Percentiles rank a stretch among this genome's conserved stretches.
Conservation (phyloP, 345 rosid genomes). For the Sonneratia caseolaris region DNA sequence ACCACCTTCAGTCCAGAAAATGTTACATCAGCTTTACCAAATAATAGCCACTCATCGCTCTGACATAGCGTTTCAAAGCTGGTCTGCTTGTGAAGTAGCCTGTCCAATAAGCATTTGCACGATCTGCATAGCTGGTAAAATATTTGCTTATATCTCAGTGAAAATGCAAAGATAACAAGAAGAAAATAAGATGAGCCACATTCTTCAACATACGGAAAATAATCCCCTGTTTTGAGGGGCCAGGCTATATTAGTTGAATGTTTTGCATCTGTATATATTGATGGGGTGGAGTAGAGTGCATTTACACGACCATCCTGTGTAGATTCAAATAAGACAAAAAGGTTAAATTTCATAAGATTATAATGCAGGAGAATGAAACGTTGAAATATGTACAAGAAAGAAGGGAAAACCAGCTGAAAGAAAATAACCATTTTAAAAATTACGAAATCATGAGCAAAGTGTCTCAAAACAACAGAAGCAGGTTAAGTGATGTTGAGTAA, state of each 20-base stretch:
- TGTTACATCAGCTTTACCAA: slow-evolving; percentile 38
- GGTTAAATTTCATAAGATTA: background rate
- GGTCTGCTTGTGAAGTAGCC: slow-evolving; percentile 94
- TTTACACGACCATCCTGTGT: slow-evolving; percentile 92
- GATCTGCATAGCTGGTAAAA: slow-evolving; percentile 83
- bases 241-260: slow-evolving; percentile 59
- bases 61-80: slow-evolving; percentile 79
- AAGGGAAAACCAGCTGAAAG: background rate
- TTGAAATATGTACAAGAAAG: background rate
- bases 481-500: background rate
- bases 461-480: background rate
- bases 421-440: background rate
- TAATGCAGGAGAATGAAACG: background rate
- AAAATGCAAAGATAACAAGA: slow-evolving; percentile 6
- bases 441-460: background rate
- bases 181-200: slow-evolving; percentile 6
- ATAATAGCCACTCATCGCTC: slow-evolving; percentile 86
- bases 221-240: slow-evolving; percentile 84
- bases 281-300: slow-evolving; percentile 93
- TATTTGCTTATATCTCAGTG: slow-evolving; percentile 17
- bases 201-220: slow-evolving; percentile 74
- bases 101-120: slow-evolving; percentile 89
- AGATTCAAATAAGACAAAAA: background rate
- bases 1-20: background rate
- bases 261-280: slow-evolving; percentile 95